Percentiles rank a stretch among this genome's conserved stretches.
These are phyloP conservation scores for Barbarea vulgaris DNA, from an alignment of 345 rosid genomes.

Conservation along the genomic window DNA sequence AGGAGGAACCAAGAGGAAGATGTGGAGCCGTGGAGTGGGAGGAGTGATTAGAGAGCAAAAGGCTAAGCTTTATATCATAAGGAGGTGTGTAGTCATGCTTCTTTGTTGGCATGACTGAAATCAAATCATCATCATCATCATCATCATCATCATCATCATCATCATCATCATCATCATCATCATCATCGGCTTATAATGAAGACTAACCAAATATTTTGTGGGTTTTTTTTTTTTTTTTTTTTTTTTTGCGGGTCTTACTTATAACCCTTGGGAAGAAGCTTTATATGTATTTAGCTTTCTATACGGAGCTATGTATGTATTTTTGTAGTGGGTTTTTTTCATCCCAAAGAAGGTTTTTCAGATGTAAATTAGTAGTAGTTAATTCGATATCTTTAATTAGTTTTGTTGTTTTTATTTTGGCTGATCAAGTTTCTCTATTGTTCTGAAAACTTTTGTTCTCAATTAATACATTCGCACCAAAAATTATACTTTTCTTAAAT, in stretches of 20 bases:
- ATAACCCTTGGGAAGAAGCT: slow-evolving; percentile 28
- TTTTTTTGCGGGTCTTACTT: slow-evolving; percentile 17
- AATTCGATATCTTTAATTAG: background rate
- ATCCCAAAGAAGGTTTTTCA: slow-evolving; percentile 21
- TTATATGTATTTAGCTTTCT: slow-evolving; percentile 31
- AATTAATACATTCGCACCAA: background rate
- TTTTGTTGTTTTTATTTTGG: background rate
- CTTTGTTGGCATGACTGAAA: slow-evolving; percentile 76
- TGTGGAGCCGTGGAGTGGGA: slow-evolving; percentile 69
- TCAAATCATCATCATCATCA: slow-evolving; percentile 15
- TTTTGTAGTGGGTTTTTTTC: slow-evolving; percentile 15
- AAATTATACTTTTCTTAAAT: background rate
- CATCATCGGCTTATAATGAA: slow-evolving; percentile 1
- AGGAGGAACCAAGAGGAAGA: slow-evolving; percentile 70
- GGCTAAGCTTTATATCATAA: slow-evolving; percentile 78
- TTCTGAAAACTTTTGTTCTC: background rate
- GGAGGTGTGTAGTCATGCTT: slow-evolving; percentile 88
- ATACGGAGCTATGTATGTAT: slow-evolving; percentile 17
- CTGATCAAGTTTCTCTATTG: slow-evolving; percentile 4
- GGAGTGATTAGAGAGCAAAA: slow-evolving; percentile 77
- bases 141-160: no score
- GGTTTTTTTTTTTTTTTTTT: background rate
- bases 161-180: no score
- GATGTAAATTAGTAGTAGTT: slow-evolving; percentile 26
- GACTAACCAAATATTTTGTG: slow-evolving; percentile 24